Evolutionary conservation across 371 early-diverging fungal genomes (phyloP).

Genomic region (Amoeboaphelidium protococcarum): DNA sequence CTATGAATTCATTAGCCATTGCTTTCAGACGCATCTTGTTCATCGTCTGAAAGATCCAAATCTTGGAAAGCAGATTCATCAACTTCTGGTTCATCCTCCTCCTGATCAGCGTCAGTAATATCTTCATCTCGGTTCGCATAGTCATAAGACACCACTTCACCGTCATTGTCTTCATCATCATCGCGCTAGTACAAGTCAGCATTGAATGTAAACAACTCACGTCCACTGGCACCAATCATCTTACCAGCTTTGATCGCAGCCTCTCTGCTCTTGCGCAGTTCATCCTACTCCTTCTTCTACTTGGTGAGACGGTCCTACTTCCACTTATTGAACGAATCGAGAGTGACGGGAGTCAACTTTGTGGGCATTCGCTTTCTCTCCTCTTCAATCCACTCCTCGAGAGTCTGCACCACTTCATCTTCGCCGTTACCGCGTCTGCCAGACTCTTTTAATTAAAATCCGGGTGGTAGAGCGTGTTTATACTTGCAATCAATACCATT

Average conservation of each 20-base stretch:
- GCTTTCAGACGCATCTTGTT: no score
- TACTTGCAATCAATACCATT: slow-evolving; percentile 73
- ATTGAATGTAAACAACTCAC: slow-evolving; percentile 92
- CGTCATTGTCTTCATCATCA: no score
- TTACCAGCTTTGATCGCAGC: slow-evolving; percentile 33
- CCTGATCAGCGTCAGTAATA: no score
- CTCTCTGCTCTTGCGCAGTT: slow-evolving; percentile 47
- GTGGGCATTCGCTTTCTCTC: slow-evolving; percentile 78
- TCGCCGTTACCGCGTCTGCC: slow-evolving; percentile 42
- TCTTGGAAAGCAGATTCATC: slow-evolving; percentile 4
- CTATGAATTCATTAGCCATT: no score
- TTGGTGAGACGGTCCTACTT: slow-evolving; percentile 57
- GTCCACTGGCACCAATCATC: slow-evolving; percentile 22
- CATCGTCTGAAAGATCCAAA: neutral
- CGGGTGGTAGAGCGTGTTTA: slow-evolving; percentile 88
- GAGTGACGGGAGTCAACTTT: slow-evolving; percentile 84
- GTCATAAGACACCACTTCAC: slow-evolving; percentile 23
- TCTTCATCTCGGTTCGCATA: slow-evolving; percentile 25
- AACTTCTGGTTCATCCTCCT: slow-evolving; percentile 14
- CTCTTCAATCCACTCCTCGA: slow-evolving; percentile 10
- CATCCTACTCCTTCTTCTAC: slow-evolving; percentile 35
- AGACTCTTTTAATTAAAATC: slow-evolving; percentile 39
- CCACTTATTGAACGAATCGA: slow-evolving; percentile 83
- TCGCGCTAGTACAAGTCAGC: slow-evolving; percentile 62
- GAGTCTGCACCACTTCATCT: slow-evolving; percentile 21